Conservation (phyloP, 805 yeast genomes). For the Cyberlindnera americana region DNA sequence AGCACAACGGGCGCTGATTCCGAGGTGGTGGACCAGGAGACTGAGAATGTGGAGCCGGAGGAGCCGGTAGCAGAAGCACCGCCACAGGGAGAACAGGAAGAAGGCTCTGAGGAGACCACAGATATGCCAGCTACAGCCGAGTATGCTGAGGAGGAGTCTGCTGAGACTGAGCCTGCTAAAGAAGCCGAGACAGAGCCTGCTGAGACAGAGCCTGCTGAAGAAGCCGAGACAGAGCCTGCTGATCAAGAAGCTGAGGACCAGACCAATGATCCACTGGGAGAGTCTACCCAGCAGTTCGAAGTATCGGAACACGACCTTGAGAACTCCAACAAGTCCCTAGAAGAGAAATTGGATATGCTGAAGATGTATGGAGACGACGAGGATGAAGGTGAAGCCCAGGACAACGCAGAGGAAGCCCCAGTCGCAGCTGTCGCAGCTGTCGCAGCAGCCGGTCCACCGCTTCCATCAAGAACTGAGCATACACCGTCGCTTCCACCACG, state of each 20-base stretch:
- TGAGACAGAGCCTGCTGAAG: not conserved
- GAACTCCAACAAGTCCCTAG: slow-evolving; percentile 18
- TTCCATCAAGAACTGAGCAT: slow-evolving; percentile 1
- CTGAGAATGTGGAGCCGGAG: not conserved
- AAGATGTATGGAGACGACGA: slow-evolving; percentile 22
- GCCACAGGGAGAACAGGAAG: not conserved
- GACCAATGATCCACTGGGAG: slow-evolving; percentile 13
- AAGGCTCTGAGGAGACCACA: not conserved
- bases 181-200: not conserved
- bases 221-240: not conserved
- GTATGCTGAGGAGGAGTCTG: not conserved
- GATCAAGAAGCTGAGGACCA: not conserved
- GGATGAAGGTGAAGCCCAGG: not conserved
- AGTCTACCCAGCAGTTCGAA: slow-evolving; percentile 17
- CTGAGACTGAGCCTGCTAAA: not conserved
- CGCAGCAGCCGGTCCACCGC: slow-evolving; percentile 4
- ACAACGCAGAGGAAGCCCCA: not conserved
- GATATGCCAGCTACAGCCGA: not conserved
- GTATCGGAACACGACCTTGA: slow-evolving; percentile 13
- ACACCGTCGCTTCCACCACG: slow-evolving; percentile 26
- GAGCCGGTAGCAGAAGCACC: too few relatives aligned
- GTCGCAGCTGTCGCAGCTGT: not conserved
- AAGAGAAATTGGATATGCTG: slow-evolving; percentile 13
- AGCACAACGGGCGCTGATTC: not conserved
- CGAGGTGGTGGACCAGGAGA: not conserved